These are phyloP conservation scores for Circinella minor DNA, from an alignment of 371 early-diverging fungal genomes.

Conservation along the genomic window DNA sequence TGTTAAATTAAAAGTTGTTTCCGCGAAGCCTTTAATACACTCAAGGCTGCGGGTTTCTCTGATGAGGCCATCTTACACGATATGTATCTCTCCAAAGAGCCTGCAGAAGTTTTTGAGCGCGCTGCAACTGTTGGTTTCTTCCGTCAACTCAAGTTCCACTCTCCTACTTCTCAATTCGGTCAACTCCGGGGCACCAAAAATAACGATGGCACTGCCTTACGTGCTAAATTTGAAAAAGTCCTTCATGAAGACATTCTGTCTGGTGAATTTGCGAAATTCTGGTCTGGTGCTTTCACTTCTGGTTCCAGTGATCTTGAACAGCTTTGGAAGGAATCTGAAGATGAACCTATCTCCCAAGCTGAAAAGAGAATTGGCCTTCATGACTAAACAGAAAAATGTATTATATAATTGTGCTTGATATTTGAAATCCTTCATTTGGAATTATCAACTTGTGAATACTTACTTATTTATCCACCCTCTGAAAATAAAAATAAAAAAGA, in stretches of 20 bases:
- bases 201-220: slow-evolving; percentile 22
- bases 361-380: slow-evolving; percentile 29
- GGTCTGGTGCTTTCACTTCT: slow-evolving; percentile 26
- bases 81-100: slow-evolving; percentile 36
- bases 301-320: slow-evolving; percentile 27
- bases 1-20: slow-evolving; percentile 16
- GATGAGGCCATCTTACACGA: slow-evolving; percentile 35
- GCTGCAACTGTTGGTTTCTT: slow-evolving; percentile 35
- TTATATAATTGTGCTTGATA: not conserved
- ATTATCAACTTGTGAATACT: too few species aligned
- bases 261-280: slow-evolving; percentile 32
- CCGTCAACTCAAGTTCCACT: slow-evolving; percentile 34
- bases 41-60: slow-evolving; percentile 33
- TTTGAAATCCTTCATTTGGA: not conserved
- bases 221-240: slow-evolving; percentile 30
- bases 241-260: slow-evolving; percentile 34
- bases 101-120: slow-evolving; percentile 34
- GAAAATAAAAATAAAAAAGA: too few species aligned
- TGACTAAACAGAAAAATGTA: slow-evolving; percentile 13
- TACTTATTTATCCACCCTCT: too few species aligned
- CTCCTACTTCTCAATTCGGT: slow-evolving; percentile 34
- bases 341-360: slow-evolving; percentile 27
- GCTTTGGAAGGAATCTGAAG: slow-evolving; percentile 30
- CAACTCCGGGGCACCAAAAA: slow-evolving; percentile 38
- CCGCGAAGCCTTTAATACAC: slow-evolving; percentile 28